These are phyloP conservation scores for Martensiomyces pterosporus DNA, from an alignment of 192 early-diverging fungal species.

Conservation along the genomic window DNA sequence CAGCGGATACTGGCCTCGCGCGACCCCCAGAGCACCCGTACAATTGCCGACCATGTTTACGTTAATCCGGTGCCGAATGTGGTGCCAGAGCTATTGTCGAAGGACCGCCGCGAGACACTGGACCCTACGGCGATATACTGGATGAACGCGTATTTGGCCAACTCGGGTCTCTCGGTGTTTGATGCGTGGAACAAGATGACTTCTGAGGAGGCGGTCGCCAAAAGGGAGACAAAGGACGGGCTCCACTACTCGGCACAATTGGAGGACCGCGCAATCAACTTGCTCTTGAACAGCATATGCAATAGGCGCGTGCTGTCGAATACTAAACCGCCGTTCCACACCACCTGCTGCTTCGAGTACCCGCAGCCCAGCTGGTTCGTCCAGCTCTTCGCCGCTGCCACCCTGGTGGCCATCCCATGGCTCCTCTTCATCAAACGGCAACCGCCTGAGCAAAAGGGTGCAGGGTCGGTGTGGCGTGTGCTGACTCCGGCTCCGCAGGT, in stretches of 20 bases:
- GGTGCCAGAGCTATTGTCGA: conserved; percentile 48
- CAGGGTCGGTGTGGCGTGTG: not conserved
- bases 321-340: conserved; percentile 40
- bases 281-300: conserved; percentile 64
- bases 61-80: conserved; percentile 43
- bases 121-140: conserved; percentile 35
- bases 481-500: conserved; percentile 39
- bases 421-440: no score
- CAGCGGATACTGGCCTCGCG: not conserved
- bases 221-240: conserved; percentile 64
- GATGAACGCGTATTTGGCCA: conserved; percentile 57
- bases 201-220: conserved; percentile 12
- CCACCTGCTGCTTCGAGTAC: conserved; percentile 61
- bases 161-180: conserved; percentile 42
- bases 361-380: conserved; percentile 47
- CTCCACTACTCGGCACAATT: conserved; percentile 60
- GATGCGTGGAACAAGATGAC: conserved; percentile 53
- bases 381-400: conserved; percentile 21
- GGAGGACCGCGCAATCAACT: conserved; percentile 48
- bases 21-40: conserved; percentile 5
- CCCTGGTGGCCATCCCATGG: conserved; percentile 19
- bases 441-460: no score
- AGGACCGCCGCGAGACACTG: conserved; percentile 48
- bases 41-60: conserved; percentile 27
- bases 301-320: conserved; percentile 48